phyloP scores from a whole-genome alignment of 345 rosid species.

The Dipteronia dyeriana region DNA sequence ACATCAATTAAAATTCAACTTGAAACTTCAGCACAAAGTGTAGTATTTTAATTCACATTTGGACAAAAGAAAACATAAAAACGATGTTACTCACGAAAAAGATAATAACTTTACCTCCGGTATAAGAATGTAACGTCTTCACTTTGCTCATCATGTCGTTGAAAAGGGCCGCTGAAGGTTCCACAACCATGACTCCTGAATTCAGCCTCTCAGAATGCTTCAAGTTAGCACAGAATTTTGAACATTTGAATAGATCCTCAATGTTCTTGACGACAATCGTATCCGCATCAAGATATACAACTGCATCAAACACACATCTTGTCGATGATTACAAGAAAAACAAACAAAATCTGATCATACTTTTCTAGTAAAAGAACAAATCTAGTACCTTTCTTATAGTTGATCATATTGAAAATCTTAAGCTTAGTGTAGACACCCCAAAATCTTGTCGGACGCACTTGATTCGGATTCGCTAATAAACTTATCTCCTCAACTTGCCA shows the following conservation, averaged over 20 bases:
- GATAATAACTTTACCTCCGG: slow-evolving; percentile 58
- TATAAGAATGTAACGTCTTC: slow-evolving; percentile 72
- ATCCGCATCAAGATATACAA: slow-evolving; percentile 95
- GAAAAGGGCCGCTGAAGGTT: slow-evolving; percentile 76
- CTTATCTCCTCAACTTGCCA: slow-evolving; percentile 93
- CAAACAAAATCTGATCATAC: neutral
- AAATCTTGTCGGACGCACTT: slow-evolving; percentile 79
- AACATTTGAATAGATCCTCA: slow-evolving; percentile 78
- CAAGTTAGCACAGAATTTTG: slow-evolving; percentile 87
- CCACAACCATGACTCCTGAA: slow-evolving; percentile 98
- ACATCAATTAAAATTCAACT: neutral
- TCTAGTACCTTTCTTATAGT: slow-evolving; percentile 71
- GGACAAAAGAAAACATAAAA: neutral
- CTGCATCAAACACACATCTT: slow-evolving; percentile 39
- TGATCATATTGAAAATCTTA: slow-evolving; percentile 88
- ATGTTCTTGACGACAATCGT: slow-evolving; percentile 91
- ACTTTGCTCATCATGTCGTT: slow-evolving; percentile 90
- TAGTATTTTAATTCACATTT: too few relatives aligned
- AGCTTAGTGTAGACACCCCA: slow-evolving; percentile 99
- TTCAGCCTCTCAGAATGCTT: slow-evolving; percentile 96
- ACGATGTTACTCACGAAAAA: neutral
- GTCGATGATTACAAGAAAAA: neutral
- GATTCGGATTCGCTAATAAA: slow-evolving; percentile 85
- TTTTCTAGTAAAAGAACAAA: neutral
- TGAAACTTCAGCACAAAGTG: neutral